Conservation (phyloP, 148 eudicot species). For the Diospyros lotus region DNA sequence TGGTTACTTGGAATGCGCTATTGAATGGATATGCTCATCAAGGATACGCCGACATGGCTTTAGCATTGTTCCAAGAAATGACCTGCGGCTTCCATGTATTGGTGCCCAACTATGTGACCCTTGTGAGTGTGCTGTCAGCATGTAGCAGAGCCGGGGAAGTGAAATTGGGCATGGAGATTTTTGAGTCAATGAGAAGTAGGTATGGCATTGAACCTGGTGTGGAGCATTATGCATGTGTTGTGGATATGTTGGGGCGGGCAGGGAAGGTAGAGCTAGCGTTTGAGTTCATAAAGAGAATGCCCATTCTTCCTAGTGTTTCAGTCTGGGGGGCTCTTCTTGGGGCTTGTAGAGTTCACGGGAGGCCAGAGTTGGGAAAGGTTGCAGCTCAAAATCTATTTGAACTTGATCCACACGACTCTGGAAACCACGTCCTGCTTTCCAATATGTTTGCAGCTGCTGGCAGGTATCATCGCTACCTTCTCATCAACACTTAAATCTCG, state of each 20-base stretch:
- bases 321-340: conserved; percentile 57
- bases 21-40: conserved; percentile 54
- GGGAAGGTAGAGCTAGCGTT: conserved; percentile 54
- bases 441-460: conserved; percentile 59
- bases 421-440: conserved; percentile 48
- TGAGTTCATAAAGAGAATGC: conserved; percentile 36
- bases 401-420: conserved; percentile 55
- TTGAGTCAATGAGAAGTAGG: conserved; percentile 41
- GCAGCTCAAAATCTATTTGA: conserved; percentile 50
- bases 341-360: conserved; percentile 47
- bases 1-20: conserved; percentile 54
- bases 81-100: conserved; percentile 12
- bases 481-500: not conserved
- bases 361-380: conserved; percentile 41
- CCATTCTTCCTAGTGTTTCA: conserved; percentile 37
- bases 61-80: conserved; percentile 41
- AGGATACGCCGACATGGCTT: conserved; percentile 51
- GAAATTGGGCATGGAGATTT: conserved; percentile 48
- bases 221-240: conserved; percentile 63
- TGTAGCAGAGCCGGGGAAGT: conserved; percentile 60
- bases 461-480: conserved; percentile 19
- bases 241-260: conserved; percentile 53
- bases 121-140: conserved; percentile 48
- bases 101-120: conserved; percentile 50
- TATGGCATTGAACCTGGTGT: conserved; percentile 40